These are phyloP conservation scores for Lactarius akahatsu DNA, from an alignment of 768 basidiomycete genomes.

Conservation along the genomic window DNA sequence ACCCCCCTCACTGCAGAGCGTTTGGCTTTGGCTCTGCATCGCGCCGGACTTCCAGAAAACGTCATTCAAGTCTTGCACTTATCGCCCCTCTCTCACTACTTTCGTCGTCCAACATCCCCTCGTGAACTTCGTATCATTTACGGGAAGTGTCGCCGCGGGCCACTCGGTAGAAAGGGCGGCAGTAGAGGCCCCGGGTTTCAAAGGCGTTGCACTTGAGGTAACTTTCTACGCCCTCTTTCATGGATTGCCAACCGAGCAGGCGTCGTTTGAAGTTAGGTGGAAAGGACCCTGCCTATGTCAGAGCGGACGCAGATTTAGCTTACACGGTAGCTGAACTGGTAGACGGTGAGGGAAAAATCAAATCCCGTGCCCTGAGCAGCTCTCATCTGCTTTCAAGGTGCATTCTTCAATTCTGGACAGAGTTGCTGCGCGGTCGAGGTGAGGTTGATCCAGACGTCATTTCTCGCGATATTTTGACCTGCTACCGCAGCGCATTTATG, in stretches of 20 bases:
- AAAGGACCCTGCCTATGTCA: slow-evolving; percentile 96
- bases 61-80: slow-evolving; percentile 78
- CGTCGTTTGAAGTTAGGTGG: slow-evolving; percentile 73
- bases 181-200: slow-evolving; percentile 65
- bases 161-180: slow-evolving; percentile 71
- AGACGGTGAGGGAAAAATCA: slow-evolving; percentile 58
- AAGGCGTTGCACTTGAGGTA: slow-evolving; percentile 85
- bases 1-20: slow-evolving; percentile 88
- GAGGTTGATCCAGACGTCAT: not conserved
- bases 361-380: not conserved
- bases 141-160: slow-evolving; percentile 83
- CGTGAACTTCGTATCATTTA: slow-evolving; percentile 87
- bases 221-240: slow-evolving; percentile 9
- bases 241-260: slow-evolving; percentile 13
- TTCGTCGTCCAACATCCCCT: slow-evolving; percentile 60
- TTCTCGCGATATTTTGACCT: not conserved
- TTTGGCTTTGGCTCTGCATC: slow-evolving; percentile 62
- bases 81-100: slow-evolving; percentile 56
- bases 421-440: slow-evolving; percentile 95
- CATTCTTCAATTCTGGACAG: slow-evolving; percentile 97
- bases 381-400: slow-evolving; percentile 47
- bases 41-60: slow-evolving; percentile 75
- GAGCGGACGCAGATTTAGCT: slow-evolving; percentile 78
- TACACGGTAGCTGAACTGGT: slow-evolving; percentile 86
- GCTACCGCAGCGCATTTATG: slow-evolving; percentile 76